These are phyloP conservation scores for Auricularia heimuer DNA, from an alignment of 768 basidiomycete species.

Conservation along the genomic window DNA sequence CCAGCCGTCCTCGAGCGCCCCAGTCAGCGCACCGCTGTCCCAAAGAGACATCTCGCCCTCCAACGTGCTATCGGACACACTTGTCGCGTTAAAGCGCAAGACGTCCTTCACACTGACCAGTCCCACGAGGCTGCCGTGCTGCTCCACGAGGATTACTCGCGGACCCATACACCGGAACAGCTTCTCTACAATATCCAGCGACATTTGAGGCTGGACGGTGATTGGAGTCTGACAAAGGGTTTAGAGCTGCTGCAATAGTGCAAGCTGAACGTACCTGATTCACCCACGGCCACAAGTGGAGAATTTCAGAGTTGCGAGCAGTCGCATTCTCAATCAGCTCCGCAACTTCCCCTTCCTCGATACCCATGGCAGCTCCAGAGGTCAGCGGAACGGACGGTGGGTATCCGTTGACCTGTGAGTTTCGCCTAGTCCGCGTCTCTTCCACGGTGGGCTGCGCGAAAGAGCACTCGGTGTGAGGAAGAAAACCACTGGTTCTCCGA, in stretches of 20 bases:
- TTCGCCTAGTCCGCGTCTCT: conserved; percentile 11
- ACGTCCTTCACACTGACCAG: conserved; percentile 96
- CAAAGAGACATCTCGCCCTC: background rate
- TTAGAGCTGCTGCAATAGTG: background rate
- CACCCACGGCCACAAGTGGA: conserved; percentile 84
- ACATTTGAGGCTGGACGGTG: conserved; percentile 83
- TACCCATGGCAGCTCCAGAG: conserved; percentile 42
- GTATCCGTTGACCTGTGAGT: conserved; percentile 5
- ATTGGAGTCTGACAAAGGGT: conserved; percentile 64
- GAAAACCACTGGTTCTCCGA: conserved; percentile 48
- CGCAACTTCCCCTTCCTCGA: conserved; percentile 58
- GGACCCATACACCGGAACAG: conserved; percentile 97
- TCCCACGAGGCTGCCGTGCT: conserved; percentile 71
- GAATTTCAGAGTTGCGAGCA: conserved; percentile 34
- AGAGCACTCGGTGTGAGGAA: conserved; percentile 57
- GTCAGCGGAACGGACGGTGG: background rate
- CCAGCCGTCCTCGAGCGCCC: background rate
- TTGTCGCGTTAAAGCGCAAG: conserved; percentile 61
- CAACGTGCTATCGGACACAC: conserved; percentile 15
- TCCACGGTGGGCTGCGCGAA: conserved; percentile 49
- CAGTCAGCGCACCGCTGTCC: background rate
- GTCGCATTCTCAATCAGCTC: conserved; percentile 55
- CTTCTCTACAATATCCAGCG: conserved; percentile 95
- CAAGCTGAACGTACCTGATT: conserved; percentile 55
- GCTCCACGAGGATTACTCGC: conserved; percentile 90